Percentiles rank a stretch among this genome's conserved stretches.
These are phyloP conservation scores for Tolypocladium nubicola DNA, from an alignment of 2,329 filamentous ascomycete genomes.

Conservation along the genomic window DNA sequence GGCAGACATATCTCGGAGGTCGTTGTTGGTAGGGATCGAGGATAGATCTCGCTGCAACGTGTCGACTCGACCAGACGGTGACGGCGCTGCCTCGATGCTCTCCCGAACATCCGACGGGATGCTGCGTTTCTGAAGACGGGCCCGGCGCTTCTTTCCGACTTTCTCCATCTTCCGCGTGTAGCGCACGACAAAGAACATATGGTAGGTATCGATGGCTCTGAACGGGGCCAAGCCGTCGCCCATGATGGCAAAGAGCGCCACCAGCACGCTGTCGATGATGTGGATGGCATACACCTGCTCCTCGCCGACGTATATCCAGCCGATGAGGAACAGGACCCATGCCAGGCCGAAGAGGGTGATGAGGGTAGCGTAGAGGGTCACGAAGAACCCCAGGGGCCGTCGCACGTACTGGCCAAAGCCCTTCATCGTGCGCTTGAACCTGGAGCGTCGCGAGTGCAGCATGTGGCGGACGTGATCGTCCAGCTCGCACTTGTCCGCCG, in stretches of 20 bases:
- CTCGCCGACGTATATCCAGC: constrained; percentile 75
- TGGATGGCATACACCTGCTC: constrained; percentile 60
- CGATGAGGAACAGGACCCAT: constrained; percentile 87
- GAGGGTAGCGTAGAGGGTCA: constrained; percentile 72
- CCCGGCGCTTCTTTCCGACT: constrained; percentile 26
- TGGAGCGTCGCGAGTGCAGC: constrained; percentile 69
- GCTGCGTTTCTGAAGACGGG: background rate
- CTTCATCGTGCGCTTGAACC: constrained; percentile 68
- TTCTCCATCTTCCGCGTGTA: constrained; percentile 36
- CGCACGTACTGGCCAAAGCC: constrained; percentile 73
- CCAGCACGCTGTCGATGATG: constrained; percentile 60
- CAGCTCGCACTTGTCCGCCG: constrained; percentile 62
- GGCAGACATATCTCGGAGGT: background rate
- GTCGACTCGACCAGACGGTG: background rate
- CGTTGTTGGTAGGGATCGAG: constrained; percentile 6
- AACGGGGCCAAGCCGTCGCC: constrained; percentile 66
- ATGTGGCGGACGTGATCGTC: constrained; percentile 85
- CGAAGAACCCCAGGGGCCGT: constrained; percentile 68
- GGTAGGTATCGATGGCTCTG: constrained; percentile 72
- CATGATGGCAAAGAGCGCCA: constrained; percentile 60
- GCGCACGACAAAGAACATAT: constrained; percentile 73
- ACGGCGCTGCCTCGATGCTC: background rate
- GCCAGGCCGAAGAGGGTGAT: constrained; percentile 79
- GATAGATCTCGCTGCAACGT: background rate
- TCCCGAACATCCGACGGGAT: background rate